phyloP scores from a whole-genome alignment of 345 rosid species.

The Citrus mangshanensis region DNA sequence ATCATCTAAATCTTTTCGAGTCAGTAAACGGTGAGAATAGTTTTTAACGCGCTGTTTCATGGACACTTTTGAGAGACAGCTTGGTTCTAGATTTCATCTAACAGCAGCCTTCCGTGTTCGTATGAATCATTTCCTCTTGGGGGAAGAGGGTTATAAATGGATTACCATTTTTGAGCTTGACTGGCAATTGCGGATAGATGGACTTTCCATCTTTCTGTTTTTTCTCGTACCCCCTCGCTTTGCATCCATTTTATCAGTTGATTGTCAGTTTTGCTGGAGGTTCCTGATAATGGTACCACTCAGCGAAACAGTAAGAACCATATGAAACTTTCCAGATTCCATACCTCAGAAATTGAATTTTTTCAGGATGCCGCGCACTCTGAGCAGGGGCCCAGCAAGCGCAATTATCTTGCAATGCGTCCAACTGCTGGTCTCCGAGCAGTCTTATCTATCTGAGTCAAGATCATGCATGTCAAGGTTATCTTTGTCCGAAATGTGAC shows the following conservation, averaged over 20 bases:
- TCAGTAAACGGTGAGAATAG: background rate
- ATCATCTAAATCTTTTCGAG: background rate
- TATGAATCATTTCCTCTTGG: too few species aligned
- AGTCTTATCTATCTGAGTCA: conserved; percentile 2
- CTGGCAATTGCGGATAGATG: background rate
- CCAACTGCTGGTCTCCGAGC: background rate
- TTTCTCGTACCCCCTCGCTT: background rate
- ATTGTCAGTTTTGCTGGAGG: background rate
- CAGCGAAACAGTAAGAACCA: background rate
- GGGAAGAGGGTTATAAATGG: too few species aligned
- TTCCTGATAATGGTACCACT: background rate
- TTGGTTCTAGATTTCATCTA: background rate
- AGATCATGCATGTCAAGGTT: background rate
- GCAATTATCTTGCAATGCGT: conserved; percentile 11
- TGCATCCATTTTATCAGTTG: background rate
- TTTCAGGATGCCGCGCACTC: conserved; percentile 9
- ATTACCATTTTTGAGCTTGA: too few species aligned
- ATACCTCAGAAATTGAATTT: background rate
- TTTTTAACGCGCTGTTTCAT: background rate
- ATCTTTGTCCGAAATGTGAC: conserved; percentile 11
- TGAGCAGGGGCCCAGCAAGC: conserved; percentile 14
- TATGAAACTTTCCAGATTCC: conserved; percentile 3
- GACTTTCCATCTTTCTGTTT: background rate
- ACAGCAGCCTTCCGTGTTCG: background rate
- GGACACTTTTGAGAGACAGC: background rate